Conservation (phyloP, 1,139 yeast species). For the Casaregolazyma suthepensis region DNA sequence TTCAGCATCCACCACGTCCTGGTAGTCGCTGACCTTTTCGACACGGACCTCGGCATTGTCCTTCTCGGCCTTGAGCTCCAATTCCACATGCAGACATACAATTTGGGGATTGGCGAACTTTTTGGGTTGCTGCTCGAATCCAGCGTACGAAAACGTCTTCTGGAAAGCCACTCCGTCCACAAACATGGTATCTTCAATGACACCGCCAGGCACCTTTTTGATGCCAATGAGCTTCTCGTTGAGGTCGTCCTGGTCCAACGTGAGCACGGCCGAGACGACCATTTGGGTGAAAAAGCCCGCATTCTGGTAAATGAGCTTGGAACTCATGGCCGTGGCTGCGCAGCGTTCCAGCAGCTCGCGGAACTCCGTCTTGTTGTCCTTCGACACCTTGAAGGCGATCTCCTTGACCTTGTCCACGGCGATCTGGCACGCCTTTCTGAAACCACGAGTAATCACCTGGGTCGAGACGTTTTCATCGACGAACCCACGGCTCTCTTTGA, state of each 20-base stretch:
- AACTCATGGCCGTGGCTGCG: conserved; percentile 96
- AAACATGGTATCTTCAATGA: conserved; percentile 86
- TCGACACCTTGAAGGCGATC: conserved; percentile 59
- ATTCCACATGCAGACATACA: conserved; percentile 79
- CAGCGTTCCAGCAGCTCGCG: conserved; percentile 81
- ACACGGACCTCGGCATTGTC: conserved; percentile 99
- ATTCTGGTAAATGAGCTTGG: conserved; percentile 83
- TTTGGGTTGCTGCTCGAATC: conserved; percentile 98
- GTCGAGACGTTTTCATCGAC: conserved; percentile 96
- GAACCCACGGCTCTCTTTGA: conserved; percentile 82
- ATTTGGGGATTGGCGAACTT: conserved; percentile 72
- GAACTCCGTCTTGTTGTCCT: conserved; percentile 42
- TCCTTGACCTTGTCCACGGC: conserved; percentile 72
- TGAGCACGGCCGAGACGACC: conserved; percentile 92
- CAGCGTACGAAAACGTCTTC: conserved; percentile 95
- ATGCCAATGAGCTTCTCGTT: conserved; percentile 91
- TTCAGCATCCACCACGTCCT: conserved; percentile 95
- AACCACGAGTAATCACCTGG: conserved; percentile 82
- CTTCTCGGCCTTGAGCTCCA: conserved; percentile 95
- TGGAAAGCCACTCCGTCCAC: conserved; percentile 95
- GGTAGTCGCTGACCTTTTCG: conserved; percentile 89
- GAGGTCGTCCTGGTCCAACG: conserved; percentile 76
- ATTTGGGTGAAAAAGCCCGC: conserved; percentile 85
- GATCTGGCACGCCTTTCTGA: conserved; percentile 70
- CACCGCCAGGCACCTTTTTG: conserved; percentile 94